Evolutionary conservation across 257 asterid genomes (phyloP).

Genomic region (Solanum infundibuliforme): DNA sequence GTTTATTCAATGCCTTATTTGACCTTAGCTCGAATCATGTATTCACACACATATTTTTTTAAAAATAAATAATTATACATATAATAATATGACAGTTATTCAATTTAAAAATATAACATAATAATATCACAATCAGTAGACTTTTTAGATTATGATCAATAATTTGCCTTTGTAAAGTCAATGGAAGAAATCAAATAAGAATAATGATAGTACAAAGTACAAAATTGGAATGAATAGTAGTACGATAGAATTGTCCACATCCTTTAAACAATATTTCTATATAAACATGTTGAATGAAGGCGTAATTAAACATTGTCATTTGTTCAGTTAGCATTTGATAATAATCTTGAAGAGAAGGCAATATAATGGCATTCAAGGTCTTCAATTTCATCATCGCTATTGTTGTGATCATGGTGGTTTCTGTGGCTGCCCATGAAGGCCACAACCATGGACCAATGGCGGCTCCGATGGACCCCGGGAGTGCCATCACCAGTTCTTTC

Average conservation of each 20-base stretch:
- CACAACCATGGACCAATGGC: background rate
- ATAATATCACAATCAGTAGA: background rate
- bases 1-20: background rate
- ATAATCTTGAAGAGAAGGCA: background rate
- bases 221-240: background rate
- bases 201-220: background rate
- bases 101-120: background rate
- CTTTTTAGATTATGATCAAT: background rate
- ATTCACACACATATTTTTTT: background rate
- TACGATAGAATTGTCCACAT: background rate
- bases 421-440: constrained; percentile 1
- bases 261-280: background rate
- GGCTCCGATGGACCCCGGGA: background rate
- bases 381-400: background rate
- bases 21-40: background rate
- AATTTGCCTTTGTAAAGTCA: background rate
- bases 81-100: background rate
- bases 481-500: background rate
- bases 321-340: background rate
- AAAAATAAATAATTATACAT: background rate
- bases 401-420: background rate
- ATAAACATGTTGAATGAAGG: background rate
- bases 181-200: background rate
- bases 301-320: background rate
- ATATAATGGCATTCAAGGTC: background rate